Evolutionary conservation across 768 basidiomycete species (phyloP).

Genomic region (Phylloporus scabripes): DNA sequence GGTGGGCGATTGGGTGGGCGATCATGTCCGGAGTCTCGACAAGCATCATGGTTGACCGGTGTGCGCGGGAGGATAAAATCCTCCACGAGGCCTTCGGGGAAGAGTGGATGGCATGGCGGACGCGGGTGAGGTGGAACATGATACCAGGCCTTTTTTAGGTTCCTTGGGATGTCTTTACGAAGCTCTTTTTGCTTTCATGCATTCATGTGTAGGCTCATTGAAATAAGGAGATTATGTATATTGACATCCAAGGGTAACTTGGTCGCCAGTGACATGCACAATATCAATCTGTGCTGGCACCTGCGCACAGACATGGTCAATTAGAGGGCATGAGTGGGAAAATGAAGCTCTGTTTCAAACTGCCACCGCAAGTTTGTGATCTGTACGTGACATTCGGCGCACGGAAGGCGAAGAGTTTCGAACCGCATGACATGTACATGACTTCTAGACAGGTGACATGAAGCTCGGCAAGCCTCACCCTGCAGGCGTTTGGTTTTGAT

Average conservation of each 20-base stretch:
- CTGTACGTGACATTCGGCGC: too few relatives aligned
- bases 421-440: too few relatives aligned
- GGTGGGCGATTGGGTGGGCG: slow-evolving; percentile 9
- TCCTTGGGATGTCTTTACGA: neutral
- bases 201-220: neutral
- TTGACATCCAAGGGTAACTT: neutral
- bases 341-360: neutral
- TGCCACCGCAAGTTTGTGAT: neutral
- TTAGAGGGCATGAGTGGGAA: neutral
- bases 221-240: neutral
- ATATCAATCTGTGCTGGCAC: neutral
- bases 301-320: neutral
- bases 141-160: slow-evolving; percentile 11
- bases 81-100: slow-evolving; percentile 4
- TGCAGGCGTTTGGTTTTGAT: too few relatives aligned
- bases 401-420: too few relatives aligned
- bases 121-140: slow-evolving; percentile 6
- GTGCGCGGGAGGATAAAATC: slow-evolving; percentile 6
- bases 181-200: neutral
- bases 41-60: slow-evolving; percentile 2
- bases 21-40: neutral
- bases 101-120: slow-evolving; percentile 14
- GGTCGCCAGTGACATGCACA: neutral
- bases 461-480: too few relatives aligned
- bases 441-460: too few relatives aligned